Conservation (phyloP, 257 asterid species). For the Primulina tabacum region DNA sequence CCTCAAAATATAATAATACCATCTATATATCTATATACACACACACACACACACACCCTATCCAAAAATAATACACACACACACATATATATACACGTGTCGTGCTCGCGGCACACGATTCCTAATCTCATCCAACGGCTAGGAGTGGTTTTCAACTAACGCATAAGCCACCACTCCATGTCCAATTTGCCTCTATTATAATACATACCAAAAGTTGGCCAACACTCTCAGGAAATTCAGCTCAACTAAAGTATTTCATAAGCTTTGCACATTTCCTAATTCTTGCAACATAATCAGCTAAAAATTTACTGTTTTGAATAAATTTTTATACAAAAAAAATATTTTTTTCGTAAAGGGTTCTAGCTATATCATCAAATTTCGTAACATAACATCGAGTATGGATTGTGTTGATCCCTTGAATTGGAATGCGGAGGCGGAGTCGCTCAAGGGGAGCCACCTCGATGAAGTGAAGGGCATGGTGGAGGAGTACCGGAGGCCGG, state of each 20-base stretch:
- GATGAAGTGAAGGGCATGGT: constrained; percentile 43
- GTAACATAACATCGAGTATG: neutral
- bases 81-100: too few species aligned
- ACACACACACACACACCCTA: too few species aligned
- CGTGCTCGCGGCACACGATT: neutral
- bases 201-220: constrained; percentile 28
- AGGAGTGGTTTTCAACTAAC: constrained; percentile 23
- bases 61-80: neutral
- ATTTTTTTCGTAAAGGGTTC: too few species aligned
- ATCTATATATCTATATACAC: neutral
- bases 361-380: too few species aligned
- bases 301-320: too few species aligned
- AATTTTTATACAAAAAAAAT: too few species aligned
- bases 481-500: constrained; percentile 35
- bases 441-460: constrained; percentile 33
- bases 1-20: too few species aligned
- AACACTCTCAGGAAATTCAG: constrained; percentile 32
- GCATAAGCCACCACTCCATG: constrained; percentile 21
- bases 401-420: constrained; percentile 30
- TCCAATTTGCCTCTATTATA: constrained; percentile 28
- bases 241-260: constrained; percentile 8
- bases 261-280: constrained; percentile 25
- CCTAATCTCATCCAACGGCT: constrained; percentile 26
- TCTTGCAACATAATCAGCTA: neutral
- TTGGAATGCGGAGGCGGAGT: constrained; percentile 34